These are phyloP conservation scores for Cutaneotrichosporon sp. DNA, from an alignment of 1,284 basidiomycete genomes.

Conservation along the genomic window DNA sequence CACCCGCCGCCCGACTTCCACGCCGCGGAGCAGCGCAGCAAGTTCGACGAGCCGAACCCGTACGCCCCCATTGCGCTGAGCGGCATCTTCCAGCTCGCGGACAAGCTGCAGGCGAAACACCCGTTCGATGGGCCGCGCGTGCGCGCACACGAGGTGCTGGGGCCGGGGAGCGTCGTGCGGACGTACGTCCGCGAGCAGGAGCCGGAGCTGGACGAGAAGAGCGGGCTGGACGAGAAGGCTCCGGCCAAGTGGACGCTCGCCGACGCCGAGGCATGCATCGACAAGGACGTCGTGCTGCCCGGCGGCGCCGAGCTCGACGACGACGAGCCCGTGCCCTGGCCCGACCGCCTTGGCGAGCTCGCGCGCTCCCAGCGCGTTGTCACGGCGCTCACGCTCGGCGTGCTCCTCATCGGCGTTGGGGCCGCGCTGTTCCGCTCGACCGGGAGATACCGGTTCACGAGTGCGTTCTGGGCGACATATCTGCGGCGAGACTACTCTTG, in stretches of 20 bases:
- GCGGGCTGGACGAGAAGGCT: conserved; percentile 23
- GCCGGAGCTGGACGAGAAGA: conserved; percentile 22
- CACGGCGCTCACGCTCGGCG: conserved; percentile 8
- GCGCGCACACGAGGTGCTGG: conserved; percentile 46
- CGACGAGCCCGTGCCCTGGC: conserved; percentile 1
- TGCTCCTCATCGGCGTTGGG: conserved; percentile 21
- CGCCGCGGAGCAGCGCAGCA: neutral
- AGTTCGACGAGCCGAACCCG: conserved; percentile 35
- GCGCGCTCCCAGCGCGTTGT: neutral
- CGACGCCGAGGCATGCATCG: conserved; percentile 24
- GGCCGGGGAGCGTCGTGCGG: conserved; percentile 40
- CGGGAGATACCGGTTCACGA: neutral
- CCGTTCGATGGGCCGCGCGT: conserved; percentile 45
- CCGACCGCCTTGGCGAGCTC: neutral
- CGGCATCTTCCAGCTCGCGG: conserved; percentile 44
- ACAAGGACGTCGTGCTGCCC: conserved; percentile 23
- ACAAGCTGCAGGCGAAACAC: conserved; percentile 40
- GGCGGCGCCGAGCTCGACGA: conserved; percentile 25
- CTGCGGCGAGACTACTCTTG: neutral
- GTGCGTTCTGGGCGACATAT: neutral
- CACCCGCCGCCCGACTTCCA: conserved; percentile 10
- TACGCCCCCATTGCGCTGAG: conserved; percentile 46
- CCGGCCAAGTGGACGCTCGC: conserved; percentile 19
- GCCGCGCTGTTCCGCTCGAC: conserved; percentile 30
- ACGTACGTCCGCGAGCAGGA: conserved; percentile 38